Conservation (phyloP, 116 monocot genomes). For the Papilionanthe hybrid region DNA sequence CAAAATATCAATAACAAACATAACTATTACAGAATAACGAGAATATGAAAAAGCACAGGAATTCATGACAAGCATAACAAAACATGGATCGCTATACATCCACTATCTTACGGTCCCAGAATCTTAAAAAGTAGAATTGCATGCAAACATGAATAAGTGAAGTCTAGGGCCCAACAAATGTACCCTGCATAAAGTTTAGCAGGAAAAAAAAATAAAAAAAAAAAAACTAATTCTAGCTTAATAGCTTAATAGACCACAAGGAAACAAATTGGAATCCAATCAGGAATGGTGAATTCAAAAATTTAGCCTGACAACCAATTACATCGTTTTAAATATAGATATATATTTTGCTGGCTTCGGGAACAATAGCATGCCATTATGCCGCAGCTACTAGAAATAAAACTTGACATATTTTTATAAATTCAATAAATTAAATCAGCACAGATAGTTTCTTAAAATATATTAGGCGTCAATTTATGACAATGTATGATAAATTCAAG, state of each 20-base stretch:
- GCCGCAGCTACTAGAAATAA: not conserved
- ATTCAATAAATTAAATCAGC: not conserved
- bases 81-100: not conserved
- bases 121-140: not conserved
- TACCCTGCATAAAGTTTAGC: too few relatives aligned
- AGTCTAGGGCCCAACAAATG: too few relatives aligned
- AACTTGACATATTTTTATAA: not conserved
- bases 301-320: not conserved
- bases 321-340: not conserved
- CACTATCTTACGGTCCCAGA: not conserved
- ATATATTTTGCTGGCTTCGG: not conserved
- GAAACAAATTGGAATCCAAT: not conserved
- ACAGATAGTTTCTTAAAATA: not conserved
- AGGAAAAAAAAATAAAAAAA: too few relatives aligned
- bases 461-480: not conserved
- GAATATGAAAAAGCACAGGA: not conserved
- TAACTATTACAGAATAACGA: not conserved
- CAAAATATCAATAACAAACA: constrained; percentile 2
- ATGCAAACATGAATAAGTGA: not conserved
- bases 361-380: not conserved
- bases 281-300: not conserved
- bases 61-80: not conserved
- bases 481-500: not conserved
- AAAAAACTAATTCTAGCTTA: too few relatives aligned
- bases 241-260: not conserved